Percentiles rank a stretch among this genome's conserved stretches.
phyloP scores from a whole-genome alignment of 345 rosid genomes.

The Gossypium mustelinum region DNA sequence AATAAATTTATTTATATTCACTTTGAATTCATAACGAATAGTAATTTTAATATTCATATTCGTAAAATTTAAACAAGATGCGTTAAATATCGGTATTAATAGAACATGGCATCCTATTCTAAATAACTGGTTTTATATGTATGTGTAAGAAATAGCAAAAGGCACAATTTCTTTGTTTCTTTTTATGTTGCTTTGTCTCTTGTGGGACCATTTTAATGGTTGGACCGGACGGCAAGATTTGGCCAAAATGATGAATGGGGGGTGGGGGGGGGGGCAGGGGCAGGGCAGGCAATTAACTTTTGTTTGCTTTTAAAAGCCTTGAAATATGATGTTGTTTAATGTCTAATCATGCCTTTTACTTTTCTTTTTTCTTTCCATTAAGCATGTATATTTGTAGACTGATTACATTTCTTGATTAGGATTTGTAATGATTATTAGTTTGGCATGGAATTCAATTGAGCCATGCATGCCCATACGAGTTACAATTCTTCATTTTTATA shows the following conservation, averaged over 20 bases:
- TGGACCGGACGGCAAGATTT: constrained; percentile 16
- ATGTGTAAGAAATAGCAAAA: neutral
- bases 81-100: too few relatives aligned
- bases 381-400: neutral
- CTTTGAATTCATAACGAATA: too few relatives aligned
- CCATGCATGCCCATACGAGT: neutral
- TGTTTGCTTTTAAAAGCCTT: neutral
- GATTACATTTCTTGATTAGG: neutral
- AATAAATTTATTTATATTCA: too few relatives aligned
- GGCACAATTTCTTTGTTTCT: neutral
- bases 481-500: too few relatives aligned
- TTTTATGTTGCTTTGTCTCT: neutral
- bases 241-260: neutral
- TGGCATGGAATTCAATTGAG: neutral
- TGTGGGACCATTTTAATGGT: constrained; percentile 6
- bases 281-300: neutral
- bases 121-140: neutral
- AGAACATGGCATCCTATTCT: neutral
- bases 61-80: too few relatives aligned
- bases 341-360: neutral
- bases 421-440: neutral
- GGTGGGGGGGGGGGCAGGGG: neutral
- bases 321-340: constrained; percentile 4
- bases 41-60: too few relatives aligned
- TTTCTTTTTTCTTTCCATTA: neutral